phyloP scores from a whole-genome alignment of 2,329 filamentous ascomycete species.

The Ceratocystis cacaofunesta region DNA sequence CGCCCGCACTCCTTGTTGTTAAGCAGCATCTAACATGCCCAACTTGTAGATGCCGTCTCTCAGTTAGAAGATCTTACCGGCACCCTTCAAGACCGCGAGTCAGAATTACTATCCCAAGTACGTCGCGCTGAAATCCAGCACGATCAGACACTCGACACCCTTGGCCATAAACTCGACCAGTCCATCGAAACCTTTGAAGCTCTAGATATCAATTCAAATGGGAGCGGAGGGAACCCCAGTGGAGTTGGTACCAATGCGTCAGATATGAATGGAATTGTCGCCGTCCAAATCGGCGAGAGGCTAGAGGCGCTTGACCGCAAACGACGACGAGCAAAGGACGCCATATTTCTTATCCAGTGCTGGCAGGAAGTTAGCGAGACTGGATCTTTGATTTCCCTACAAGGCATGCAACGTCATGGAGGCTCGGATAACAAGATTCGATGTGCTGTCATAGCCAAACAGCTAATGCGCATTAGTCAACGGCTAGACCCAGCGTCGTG shows the following conservation, averaged over 20 bases:
- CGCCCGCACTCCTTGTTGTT: not conserved
- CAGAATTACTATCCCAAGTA: slow-evolving; percentile 77
- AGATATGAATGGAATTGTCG: slow-evolving; percentile 43
- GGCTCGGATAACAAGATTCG: slow-evolving; percentile 84
- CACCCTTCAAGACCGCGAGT: slow-evolving; percentile 78
- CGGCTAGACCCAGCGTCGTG: slow-evolving; percentile 67
- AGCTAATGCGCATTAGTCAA: slow-evolving; percentile 87
- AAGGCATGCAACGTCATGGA: slow-evolving; percentile 74
- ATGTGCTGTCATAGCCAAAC: slow-evolving; percentile 83
- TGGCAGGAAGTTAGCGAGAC: slow-evolving; percentile 91
- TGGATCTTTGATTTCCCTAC: slow-evolving; percentile 71
- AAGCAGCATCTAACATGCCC: slow-evolving; percentile 20
- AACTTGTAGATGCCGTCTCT: slow-evolving; percentile 41
- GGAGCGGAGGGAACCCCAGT: slow-evolving; percentile 30
- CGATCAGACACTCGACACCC: slow-evolving; percentile 73
- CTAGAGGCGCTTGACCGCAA: slow-evolving; percentile 92
- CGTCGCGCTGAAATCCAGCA: slow-evolving; percentile 85
- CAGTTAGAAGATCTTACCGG: slow-evolving; percentile 59
- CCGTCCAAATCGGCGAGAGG: slow-evolving; percentile 85
- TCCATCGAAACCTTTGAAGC: slow-evolving; percentile 86
- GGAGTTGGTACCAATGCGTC: slow-evolving; percentile 21
- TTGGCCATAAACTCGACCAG: slow-evolving; percentile 79
- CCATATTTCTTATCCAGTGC: slow-evolving; percentile 88
- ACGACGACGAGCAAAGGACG: slow-evolving; percentile 75
- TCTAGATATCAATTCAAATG: slow-evolving; percentile 61